Base-by-base conservation (phyloP, 73 alveolate genomes). In the Paramecium caudatum region DNA sequence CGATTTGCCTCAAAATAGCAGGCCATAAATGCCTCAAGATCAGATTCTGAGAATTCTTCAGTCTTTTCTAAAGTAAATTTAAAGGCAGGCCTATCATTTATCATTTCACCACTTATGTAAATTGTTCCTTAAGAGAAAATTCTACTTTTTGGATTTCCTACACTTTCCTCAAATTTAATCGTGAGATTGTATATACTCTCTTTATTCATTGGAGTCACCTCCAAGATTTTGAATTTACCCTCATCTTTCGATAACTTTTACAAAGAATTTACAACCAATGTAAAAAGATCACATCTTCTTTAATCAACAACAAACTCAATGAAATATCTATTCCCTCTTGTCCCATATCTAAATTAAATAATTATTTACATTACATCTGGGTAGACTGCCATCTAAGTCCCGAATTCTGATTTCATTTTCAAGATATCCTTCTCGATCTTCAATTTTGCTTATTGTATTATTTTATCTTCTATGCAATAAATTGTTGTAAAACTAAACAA, bases 101-200 rank as follows among this genome's bases (percentile, higher is more conserved):
- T 91, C 86, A 91, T 93, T 25, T 87, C 95, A 13, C 98, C 98
- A 90, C 95, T 85, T 6, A 95, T 91, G 47, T 94, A 93, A 39
- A 95, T 91, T 30, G 95, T 69, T 41, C 98, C 98, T 25, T 82
- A 43, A 16, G 61, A 5, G n/a, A 46, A 78, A 12, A 91, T 82
- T 50, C 92, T 95, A 21, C 92, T 91, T 25, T 91, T 48, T 12
- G 82, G 91, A 47, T 93, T 90, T 36, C 91, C 92, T 17, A 92
- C 90, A 19, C 95, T 94, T 27, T 92, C 90, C 33, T 91, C 95
- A 41, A 85, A 85, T 15, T 85, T 78, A 3, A 85, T 85, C 39
- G 46, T 19, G 7, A 62, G 25, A 61, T 50, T 85, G 13, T 41
- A 63, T 46, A 45, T 86, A 63, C 92, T 50, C 33, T 80, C 50